Evolutionary conservation across 495 filamentous ascomycete species (phyloP).

Genomic region (Penicillium longicatenatum): DNA sequence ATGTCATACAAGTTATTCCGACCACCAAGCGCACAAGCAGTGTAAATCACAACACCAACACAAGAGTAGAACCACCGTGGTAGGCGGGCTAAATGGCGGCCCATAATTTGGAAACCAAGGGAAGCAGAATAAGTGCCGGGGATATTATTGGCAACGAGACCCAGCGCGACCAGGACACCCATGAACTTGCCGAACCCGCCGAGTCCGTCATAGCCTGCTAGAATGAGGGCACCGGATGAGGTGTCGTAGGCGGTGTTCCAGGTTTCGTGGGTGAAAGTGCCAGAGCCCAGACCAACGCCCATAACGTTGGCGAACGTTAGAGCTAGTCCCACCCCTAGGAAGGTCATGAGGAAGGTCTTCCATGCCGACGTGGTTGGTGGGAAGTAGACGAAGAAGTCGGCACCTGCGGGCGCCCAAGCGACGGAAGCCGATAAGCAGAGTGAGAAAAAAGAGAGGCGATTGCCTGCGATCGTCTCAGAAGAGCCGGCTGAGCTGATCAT

Average conservation of each 20-base stretch:
- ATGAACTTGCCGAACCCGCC: constrained; percentile 66
- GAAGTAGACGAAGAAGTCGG: constrained; percentile 57
- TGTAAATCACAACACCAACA: constrained; percentile 53
- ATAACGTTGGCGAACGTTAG: constrained; percentile 59
- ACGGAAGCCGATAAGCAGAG: constrained; percentile 57
- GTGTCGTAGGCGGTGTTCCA: constrained; percentile 55
- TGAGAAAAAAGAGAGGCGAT: constrained; percentile 63
- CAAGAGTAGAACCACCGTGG: constrained; percentile 55
- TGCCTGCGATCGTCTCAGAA: constrained; percentile 43
- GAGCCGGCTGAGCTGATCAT: constrained; percentile 27
- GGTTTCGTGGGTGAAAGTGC: constrained; percentile 45
- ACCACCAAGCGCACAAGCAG: constrained; percentile 55
- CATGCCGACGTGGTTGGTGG: constrained; percentile 43
- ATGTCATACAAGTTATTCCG: constrained; percentile 55
- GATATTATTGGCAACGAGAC: constrained; percentile 66
- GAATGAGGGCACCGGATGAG: constrained; percentile 63
- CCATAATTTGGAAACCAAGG: constrained; percentile 59
- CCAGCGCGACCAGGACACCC: constrained; percentile 61
- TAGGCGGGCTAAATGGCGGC: constrained; percentile 43
- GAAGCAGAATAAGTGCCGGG: constrained; percentile 62
- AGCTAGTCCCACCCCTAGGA: constrained; percentile 48
- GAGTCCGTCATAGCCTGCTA: constrained; percentile 56
- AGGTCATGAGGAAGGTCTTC: constrained; percentile 43
- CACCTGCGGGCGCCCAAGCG: constrained; percentile 48
- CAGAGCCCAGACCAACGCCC: constrained; percentile 66